Percentiles rank a stretch among this genome's conserved stretches.
phyloP scores from a whole-genome alignment of 805 yeast species.

The Myxozyma neotropica region DNA sequence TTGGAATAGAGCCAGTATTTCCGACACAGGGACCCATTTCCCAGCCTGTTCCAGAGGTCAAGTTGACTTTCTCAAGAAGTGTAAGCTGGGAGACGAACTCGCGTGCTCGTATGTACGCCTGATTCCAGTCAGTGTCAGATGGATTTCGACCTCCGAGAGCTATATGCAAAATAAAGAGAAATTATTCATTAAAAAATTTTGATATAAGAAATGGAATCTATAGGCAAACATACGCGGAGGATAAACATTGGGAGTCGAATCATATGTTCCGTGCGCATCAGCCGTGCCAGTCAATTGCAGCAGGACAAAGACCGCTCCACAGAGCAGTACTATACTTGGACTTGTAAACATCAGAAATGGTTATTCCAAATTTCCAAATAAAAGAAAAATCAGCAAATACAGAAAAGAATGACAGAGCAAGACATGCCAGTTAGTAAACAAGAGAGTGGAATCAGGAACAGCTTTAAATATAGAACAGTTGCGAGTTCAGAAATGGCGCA shows the following conservation, averaged over 20 bases:
- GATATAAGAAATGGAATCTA: too few relatives aligned
- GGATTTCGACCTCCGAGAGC: slow-evolving; percentile 26
- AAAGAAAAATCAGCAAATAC: too few relatives aligned
- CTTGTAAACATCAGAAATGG: too few relatives aligned
- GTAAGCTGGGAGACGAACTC: slow-evolving; percentile 59
- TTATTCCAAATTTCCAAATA: too few relatives aligned
- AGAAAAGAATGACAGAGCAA: too few relatives aligned
- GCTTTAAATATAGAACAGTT: too few relatives aligned
- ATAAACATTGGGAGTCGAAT: slow-evolving; percentile 1
- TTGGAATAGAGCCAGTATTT: slow-evolving; percentile 60
- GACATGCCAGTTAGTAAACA: too few relatives aligned
- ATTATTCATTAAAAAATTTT: background rate
- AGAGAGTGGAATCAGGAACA: too few relatives aligned
- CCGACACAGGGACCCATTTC: slow-evolving; percentile 65
- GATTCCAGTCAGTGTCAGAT: slow-evolving; percentile 51
- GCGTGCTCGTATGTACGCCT: slow-evolving; percentile 59
- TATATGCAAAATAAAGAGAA: too few relatives aligned
- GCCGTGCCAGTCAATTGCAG: background rate
- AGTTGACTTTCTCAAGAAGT: slow-evolving; percentile 59
- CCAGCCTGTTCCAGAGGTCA: slow-evolving; percentile 68
- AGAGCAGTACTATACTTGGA: background rate
- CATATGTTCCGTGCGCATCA: slow-evolving; percentile 4
- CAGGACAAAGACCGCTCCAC: background rate
- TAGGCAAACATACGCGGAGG: slow-evolving; percentile 16
- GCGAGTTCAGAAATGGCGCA: too few relatives aligned